Conservation (phyloP, 2,329 filamentous ascomycete genomes). For the Fusarium hainanense region DNA sequence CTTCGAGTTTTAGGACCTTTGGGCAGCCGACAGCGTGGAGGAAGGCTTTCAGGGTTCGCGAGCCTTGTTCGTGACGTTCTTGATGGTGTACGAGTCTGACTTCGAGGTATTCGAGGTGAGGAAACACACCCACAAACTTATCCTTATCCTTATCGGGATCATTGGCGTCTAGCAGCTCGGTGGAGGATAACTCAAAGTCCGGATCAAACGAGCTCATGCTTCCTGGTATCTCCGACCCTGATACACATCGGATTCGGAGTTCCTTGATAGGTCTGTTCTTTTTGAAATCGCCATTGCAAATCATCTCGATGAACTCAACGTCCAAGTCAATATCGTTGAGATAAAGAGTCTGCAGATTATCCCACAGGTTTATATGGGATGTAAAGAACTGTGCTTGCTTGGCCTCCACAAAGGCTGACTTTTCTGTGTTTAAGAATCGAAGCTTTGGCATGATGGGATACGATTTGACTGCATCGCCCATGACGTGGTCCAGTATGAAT, state of each 20-base stretch:
- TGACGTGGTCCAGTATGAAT: constrained; percentile 3
- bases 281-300: constrained; percentile 14
- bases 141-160: constrained; percentile 16
- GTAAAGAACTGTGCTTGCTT: constrained; percentile 29
- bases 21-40: constrained; percentile 26
- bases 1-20: constrained; percentile 8
- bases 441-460: constrained; percentile 23
- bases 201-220: not conserved
- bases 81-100: constrained; percentile 5
- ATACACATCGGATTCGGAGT: constrained; percentile 9
- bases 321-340: constrained; percentile 27
- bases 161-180: not conserved
- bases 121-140: constrained; percentile 24
- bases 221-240: constrained; percentile 6
- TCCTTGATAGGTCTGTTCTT: constrained; percentile 17
- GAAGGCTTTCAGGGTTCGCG: constrained; percentile 16
- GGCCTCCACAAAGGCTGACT: not conserved
- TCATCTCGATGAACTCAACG: constrained; percentile 20
- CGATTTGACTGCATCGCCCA: not conserved
- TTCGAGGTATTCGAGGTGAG: constrained; percentile 13
- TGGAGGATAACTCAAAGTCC: not conserved
- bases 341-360: constrained; percentile 12
- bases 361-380: constrained; percentile 22
- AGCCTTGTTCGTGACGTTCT: constrained; percentile 3
- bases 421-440: constrained; percentile 15